Evolutionary conservation across 768 basidiomycete genomes (phyloP).

Genomic region (Russula sp.): DNA sequence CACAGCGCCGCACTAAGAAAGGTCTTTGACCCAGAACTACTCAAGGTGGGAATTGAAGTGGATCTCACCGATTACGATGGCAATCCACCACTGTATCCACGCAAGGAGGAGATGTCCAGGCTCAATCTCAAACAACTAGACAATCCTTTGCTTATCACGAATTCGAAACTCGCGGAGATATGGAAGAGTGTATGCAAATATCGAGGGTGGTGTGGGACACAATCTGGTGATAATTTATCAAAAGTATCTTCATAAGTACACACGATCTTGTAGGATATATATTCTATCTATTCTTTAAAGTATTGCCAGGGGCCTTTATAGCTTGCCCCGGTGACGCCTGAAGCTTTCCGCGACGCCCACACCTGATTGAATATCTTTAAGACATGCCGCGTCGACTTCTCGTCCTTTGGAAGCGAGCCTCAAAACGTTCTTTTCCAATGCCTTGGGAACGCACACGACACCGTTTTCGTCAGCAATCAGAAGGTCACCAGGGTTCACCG

Average conservation of each 20-base stretch:
- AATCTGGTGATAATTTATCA: not conserved
- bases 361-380: conserved; percentile 72
- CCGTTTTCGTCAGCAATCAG: conserved; percentile 88
- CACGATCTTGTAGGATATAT: not conserved
- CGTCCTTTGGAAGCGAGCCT: conserved; percentile 56
- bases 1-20: not conserved
- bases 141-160: conserved; percentile 14
- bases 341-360: conserved; percentile 76
- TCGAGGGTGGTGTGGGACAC: conserved; percentile 17
- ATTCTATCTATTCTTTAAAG: conserved; percentile 14
- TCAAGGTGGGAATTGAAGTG: conserved; percentile 11
- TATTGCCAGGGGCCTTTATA: conserved; percentile 35
- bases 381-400: conserved; percentile 66
- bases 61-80: conserved; percentile 18
- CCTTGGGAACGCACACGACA: conserved; percentile 73
- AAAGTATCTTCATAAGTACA: conserved; percentile 3
- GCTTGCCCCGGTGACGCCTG: conserved; percentile 63
- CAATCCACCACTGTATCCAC: conserved; percentile 14
- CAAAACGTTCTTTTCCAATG: conserved; percentile 52
- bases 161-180: conserved; percentile 21
- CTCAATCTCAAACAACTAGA: not conserved
- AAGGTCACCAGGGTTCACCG: conserved; percentile 72
- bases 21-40: conserved; percentile 15
- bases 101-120: conserved; percentile 4
- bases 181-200: conserved; percentile 20